Conservation (phyloP, 768 basidiomycete genomes). For the Lentinula boryana region DNA sequence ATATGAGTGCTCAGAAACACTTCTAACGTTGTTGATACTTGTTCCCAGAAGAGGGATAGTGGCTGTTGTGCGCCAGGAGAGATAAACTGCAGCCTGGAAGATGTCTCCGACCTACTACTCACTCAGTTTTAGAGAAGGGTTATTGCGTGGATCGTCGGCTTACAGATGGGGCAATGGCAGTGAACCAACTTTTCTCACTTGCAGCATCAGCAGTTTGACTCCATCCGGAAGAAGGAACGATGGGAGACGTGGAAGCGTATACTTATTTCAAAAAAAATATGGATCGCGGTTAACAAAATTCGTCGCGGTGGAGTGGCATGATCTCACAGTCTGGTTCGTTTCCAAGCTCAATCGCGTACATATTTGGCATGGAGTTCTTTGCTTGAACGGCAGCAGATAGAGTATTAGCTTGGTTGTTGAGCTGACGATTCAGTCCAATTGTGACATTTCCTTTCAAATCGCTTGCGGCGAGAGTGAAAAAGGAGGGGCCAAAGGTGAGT, state of each 20-base stretch:
- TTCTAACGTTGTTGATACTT: constrained; percentile 20
- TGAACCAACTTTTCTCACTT: constrained; percentile 26
- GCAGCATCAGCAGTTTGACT: constrained; percentile 24
- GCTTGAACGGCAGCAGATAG: constrained; percentile 25
- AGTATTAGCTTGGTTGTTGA: constrained; percentile 28
- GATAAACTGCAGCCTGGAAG: constrained; percentile 29
- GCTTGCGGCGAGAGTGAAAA: constrained; percentile 23
- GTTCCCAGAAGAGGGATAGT: constrained; percentile 23
- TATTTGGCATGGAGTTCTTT: constrained; percentile 23
- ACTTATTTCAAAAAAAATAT: constrained; percentile 12
- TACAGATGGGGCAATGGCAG: constrained; percentile 21
- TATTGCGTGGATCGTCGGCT: background rate
- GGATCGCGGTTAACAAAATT: background rate
- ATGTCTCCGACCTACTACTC: constrained; percentile 23
- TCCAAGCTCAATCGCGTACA: constrained; percentile 30
- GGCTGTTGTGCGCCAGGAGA: constrained; percentile 23
- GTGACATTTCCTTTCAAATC: constrained; percentile 26
- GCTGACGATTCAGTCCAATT: constrained; percentile 29
- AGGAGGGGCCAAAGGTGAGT: constrained; percentile 25
- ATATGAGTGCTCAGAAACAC: constrained; percentile 29
- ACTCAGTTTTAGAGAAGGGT: background rate
- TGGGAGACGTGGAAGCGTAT: constrained; percentile 25
- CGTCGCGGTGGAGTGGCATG: background rate
- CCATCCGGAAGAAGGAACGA: constrained; percentile 25
- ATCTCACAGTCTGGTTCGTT: constrained; percentile 31